Percentiles rank a stretch among this genome's conserved stretches.
Evolutionary conservation across 352 stramenopile species (phyloP).

Genomic region (Phytophthora multivora): DNA sequence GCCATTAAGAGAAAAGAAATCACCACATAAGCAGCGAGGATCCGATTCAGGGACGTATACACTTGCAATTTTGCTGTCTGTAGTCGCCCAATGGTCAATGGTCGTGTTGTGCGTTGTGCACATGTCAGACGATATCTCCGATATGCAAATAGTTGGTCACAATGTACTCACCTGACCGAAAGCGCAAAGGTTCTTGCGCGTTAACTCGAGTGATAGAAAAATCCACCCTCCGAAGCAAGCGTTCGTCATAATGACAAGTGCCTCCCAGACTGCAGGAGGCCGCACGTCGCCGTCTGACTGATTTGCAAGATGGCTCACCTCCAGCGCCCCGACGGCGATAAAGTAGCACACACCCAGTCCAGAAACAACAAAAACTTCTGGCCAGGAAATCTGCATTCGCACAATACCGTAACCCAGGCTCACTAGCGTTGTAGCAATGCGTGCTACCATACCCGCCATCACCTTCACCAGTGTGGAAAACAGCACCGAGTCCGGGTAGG

Average conservation of each 20-base stretch:
- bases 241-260: slow-evolving; percentile 81
- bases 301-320: slow-evolving; percentile 82
- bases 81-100: neutral
- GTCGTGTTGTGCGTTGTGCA: neutral
- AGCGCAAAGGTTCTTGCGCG: slow-evolving; percentile 75
- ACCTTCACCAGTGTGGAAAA: slow-evolving; percentile 81
- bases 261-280: slow-evolving; percentile 77
- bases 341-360: slow-evolving; percentile 85
- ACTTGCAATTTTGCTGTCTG: slow-evolving; percentile 79
- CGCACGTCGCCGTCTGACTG: slow-evolving; percentile 68
- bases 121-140: neutral
- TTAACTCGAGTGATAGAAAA: slow-evolving; percentile 79
- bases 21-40: slow-evolving; percentile 68
- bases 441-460: slow-evolving; percentile 70
- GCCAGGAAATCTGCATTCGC: slow-evolving; percentile 68
- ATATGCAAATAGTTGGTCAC: neutral
- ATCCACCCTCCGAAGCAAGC: slow-evolving; percentile 87
- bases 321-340: slow-evolving; percentile 71
- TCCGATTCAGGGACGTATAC: slow-evolving; percentile 64
- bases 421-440: slow-evolving; percentile 77
- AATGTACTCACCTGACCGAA: slow-evolving; percentile 66
- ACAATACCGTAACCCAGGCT: slow-evolving; percentile 86
- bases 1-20: slow-evolving; percentile 79
- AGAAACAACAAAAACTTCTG: slow-evolving; percentile 76
- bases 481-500: slow-evolving; percentile 70